Conservation (phyloP, 805 yeast genomes). For the Metschnikowia koreensis region DNA sequence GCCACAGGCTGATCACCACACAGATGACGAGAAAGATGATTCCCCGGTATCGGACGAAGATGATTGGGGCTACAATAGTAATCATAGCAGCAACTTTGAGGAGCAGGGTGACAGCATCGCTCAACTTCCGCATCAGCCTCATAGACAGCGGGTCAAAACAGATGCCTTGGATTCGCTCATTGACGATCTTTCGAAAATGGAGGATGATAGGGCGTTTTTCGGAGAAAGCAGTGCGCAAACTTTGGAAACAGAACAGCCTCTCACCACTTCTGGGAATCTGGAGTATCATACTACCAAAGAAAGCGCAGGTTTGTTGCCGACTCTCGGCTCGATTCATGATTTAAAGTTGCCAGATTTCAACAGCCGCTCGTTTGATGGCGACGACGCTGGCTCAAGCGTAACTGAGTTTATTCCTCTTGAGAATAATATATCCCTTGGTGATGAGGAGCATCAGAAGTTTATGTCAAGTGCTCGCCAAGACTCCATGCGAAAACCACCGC, state of each 20-base stretch:
- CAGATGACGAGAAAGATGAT: not conserved
- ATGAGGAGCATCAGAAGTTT: slow-evolving; percentile 12
- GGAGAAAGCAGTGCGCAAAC: not conserved
- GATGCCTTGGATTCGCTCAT: slow-evolving; percentile 39
- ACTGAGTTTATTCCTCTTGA: not conserved
- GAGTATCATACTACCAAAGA: slow-evolving; percentile 4
- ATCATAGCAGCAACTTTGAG: slow-evolving; percentile 20
- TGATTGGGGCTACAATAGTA: slow-evolving; percentile 29
- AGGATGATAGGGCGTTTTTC: slow-evolving; percentile 9
- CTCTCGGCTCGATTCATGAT: slow-evolving; percentile 23
- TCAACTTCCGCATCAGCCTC: not conserved
- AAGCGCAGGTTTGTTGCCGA: slow-evolving; percentile 19
- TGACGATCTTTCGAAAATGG: slow-evolving; percentile 30
- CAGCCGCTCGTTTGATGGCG: slow-evolving; percentile 16
- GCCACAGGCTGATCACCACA: no score
- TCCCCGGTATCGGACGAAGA: slow-evolving; percentile 18
- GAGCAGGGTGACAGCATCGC: not conserved
- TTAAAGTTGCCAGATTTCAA: slow-evolving; percentile 31
- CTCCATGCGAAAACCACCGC: slow-evolving; percentile 40
- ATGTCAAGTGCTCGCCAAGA: slow-evolving; percentile 11
- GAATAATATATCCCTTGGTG: not conserved
- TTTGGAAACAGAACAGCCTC: not conserved
- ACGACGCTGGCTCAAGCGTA: not conserved
- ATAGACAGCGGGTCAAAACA: slow-evolving; percentile 19
- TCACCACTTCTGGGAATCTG: slow-evolving; percentile 3